phyloP scores from a whole-genome alignment of 495 filamentous ascomycete genomes.

The Patellaria atrata region DNA sequence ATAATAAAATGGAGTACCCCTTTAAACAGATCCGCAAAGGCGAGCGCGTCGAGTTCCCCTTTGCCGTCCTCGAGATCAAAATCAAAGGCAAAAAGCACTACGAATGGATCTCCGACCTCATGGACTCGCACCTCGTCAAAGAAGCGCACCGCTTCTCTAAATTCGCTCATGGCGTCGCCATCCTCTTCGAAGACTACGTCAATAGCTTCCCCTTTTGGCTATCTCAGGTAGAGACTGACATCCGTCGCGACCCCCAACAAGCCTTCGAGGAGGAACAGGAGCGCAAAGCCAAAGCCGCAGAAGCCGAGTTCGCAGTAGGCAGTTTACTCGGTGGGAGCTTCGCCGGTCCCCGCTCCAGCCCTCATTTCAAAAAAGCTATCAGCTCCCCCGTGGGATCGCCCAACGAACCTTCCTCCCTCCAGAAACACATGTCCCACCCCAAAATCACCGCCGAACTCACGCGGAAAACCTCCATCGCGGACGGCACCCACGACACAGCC shows the following conservation, averaged over 20 bases:
- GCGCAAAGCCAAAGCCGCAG: constrained; percentile 57
- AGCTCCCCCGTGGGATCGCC: constrained; percentile 22
- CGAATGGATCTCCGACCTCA: constrained; percentile 82
- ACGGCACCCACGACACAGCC: constrained; percentile 23
- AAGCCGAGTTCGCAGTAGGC: constrained; percentile 79
- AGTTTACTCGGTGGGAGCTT: constrained; percentile 51
- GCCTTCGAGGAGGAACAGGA: constrained; percentile 90
- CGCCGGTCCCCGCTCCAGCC: constrained; percentile 34
- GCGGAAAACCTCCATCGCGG: constrained; percentile 7
- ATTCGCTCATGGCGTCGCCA: constrained; percentile 84
- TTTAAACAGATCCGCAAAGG: constrained; percentile 74
- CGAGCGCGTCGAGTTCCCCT: constrained; percentile 85
- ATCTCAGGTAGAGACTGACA: constrained; percentile 75
- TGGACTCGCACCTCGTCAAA: constrained; percentile 82
- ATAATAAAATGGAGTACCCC: constrained; percentile 65
- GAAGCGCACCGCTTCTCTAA: constrained; percentile 85
- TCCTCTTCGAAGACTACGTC: constrained; percentile 87
- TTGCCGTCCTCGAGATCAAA: constrained; percentile 86
- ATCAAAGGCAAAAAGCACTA: constrained; percentile 57
- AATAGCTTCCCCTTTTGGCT: constrained; percentile 97
- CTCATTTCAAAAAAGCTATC: constrained; percentile 16
- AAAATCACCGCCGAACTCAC: not conserved
- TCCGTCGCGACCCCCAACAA: constrained; percentile 75
- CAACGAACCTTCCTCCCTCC: not conserved
- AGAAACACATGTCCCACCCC: not conserved